Evolutionary conservation across 192 early-diverging fungal genomes (phyloP), one percentile per base, ranked within the genome.

Genomic region (Coemansia sp.): DNA sequence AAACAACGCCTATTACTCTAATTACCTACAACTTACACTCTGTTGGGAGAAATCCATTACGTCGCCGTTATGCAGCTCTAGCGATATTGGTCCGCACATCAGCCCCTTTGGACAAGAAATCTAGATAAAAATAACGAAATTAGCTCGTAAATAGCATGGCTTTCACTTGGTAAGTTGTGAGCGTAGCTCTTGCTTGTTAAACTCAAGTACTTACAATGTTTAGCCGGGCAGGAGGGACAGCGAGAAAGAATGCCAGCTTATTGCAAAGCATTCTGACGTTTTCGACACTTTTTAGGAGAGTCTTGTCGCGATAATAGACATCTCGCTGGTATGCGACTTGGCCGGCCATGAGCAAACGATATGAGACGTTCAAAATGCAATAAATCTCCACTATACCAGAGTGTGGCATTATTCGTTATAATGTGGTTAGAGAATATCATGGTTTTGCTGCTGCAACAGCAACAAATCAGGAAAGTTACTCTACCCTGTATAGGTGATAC

Each of bases 271-370:
- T 33, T 31, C 76, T 70, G 49, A 83, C 80, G 40, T 83, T 83
- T 31, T 74, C 72, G 3, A 71, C 69, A 41, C 73, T 78, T 55
- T 75, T 71, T 27, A 83, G 65, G 13, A 83, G 65, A 0, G 20
- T 4, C 20, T 70, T 75, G 52, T 78, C 31, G 8, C 76, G 75
- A 55, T 83, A 83, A 38, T 71, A 83, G 1, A 78, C 41, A n/a
- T 83, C 80, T 43, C 80, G 66, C 49, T 83, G 80, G 47, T 83
- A 83, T 10, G 80, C 76, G 51, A 78, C 41, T 31, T 83, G 80
- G 1, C 73, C 76, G 2, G 52, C 20, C 1, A 41, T 55, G 11
- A 83, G 63, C 36, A 83, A 60, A 41, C 61, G 67, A 52, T 63
- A 54, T 0, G 64, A 67, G 3, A 71, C 70, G 12, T 69, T 76